Evolutionary conservation across 2,329 filamentous ascomycete genomes (phyloP), one percentile per base, ranked within the genome.

Genomic region (Venturiaceae sp.): DNA sequence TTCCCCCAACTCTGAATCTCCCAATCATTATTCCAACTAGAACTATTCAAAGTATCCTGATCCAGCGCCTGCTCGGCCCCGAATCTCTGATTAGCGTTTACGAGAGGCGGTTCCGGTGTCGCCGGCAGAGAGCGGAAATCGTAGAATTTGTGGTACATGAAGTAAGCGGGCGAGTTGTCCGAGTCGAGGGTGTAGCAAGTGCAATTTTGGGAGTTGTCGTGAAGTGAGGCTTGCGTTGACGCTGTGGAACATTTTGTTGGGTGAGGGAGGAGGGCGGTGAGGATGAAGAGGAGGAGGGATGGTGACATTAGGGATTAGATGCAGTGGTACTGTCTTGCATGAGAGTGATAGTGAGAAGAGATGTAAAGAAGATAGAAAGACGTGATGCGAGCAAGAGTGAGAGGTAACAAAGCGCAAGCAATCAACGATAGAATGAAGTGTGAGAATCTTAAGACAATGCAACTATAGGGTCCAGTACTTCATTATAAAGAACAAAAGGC

Each of bases 61-160:
- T 69, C 61, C 46, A 36, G 52, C 53, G 56, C 47, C 16, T 23
- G 9, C 56, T 64, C 62, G 7, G 30, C 7, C 60, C 63, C 61
- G 16, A 61, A 55, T 13, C 65, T 62, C 28, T 63, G 46, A n/a
- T 61, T 54, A 11, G 67, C 59, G 57, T 66, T 66, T 44, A 69
- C 60, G 28, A 65, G 54, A 34, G 67, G 66, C 9, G 69, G 66
- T 3, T 64, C 62, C 9, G 55, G 59, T 62, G 52, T 66, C 66
- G 47, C 69, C 67, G 58, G 37, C 53, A 63, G 65, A 16, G 60
- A 63, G 28, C 77, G 75, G 62, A 80, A 80, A 66, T 80, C 77
- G 69, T 73, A 80, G 65, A 80, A 75, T 55, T 72, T 74, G 69
- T 80, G 75, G 66, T 79, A 72, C 52, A 76, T 72, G 63, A 80